phyloP scores from a whole-genome alignment of 108 stramenopile species.

The Licmophora abbreviata region DNA sequence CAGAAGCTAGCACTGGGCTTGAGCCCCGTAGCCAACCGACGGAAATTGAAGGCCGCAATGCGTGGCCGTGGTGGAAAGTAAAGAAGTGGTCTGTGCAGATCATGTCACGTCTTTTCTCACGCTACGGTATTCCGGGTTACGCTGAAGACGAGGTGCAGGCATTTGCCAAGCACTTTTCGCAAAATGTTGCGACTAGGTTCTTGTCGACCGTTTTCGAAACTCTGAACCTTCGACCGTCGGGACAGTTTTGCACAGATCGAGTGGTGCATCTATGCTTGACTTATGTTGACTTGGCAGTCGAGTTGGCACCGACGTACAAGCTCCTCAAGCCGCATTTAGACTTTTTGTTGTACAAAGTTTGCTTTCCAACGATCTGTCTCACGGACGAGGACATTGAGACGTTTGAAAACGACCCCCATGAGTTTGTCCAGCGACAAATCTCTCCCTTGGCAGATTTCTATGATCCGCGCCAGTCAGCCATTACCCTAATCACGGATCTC shows the following conservation, averaged over 20 bases:
- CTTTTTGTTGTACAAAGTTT: conserved; percentile 94
- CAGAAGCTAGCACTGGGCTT: conserved; percentile 61
- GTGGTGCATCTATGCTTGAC: conserved; percentile 90
- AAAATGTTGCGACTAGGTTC: conserved; percentile 80
- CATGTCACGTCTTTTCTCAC: conserved; percentile 85
- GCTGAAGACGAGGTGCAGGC: conserved; percentile 79
- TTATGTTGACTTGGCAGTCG: conserved; percentile 86
- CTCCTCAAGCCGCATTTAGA: conserved; percentile 96
- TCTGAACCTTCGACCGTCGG: conserved; percentile 79
- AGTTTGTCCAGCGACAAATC: conserved; percentile 92
- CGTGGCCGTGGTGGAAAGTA: conserved; percentile 97
- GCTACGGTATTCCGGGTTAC: conserved; percentile 93
- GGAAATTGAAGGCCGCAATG: conserved; percentile 78
- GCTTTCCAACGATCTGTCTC: conserved; percentile 91
- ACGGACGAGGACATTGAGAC: conserved; percentile 72
- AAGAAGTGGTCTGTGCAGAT: conserved; percentile 97
- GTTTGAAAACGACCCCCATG: conserved; percentile 95
- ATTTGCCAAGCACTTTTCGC: conserved; percentile 87
- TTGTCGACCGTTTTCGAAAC: conserved; percentile 84
- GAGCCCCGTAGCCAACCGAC: conserved; percentile 67
- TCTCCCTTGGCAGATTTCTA: conserved; percentile 94
- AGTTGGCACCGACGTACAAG: conserved; percentile 91
- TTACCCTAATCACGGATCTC: conserved; percentile 84
- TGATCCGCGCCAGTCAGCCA: conserved; percentile 89
- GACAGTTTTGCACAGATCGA: conserved; percentile 91